Base-by-base conservation (phyloP, 202 grass and related monocot species). In the Setaria italica region DNA sequence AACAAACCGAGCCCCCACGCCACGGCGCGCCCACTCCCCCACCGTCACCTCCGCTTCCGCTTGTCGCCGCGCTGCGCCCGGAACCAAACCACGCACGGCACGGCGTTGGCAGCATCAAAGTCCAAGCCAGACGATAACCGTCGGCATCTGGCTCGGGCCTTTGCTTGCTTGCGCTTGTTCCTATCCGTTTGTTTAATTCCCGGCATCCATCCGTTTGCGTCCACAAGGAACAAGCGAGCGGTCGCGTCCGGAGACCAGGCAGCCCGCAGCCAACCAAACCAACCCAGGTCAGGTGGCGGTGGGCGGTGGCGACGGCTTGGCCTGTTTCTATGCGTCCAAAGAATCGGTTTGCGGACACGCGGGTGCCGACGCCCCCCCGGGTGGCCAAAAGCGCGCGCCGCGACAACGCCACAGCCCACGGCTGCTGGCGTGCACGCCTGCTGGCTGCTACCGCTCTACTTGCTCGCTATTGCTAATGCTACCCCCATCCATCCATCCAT, bases 341-440 rank as follows among this genome's bases (percentile, higher is more conserved):
- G 53, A 62, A 85, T 85, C 74, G 17, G 74, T n/a, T 50, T 4
- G 73, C 21, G 16, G 73, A 58, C 82, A 43, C 82, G 50, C 37
- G 37, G 82, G 51, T 56, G 48, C 62, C 72, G 72, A 59, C 72
- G 49, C n/a, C 11, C 13, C 48, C 4, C 5, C 5, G 12, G 11
- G 48, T 50, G 48, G 12, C 48, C 12, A 50, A 50, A 62, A 30
- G 35, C 3, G 35, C 35, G 35, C 35, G 35, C 35, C 35, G 42
- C 42, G 42, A 45, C 42, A 9, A 45, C 4, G 35, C 45, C 45
- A 9, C 45, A 25, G 25, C 25, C 25, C 25, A 45, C 43, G 7
- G 43, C 43, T 9, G 47, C 62, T 34, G 32, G 32, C 62, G 62
- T 65, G 62, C 47, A 29, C 45, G 21, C 39, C 67, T 70, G 39